phyloP scores from a whole-genome alignment of 805 yeast species.

The Kazachstania kunashirensis region DNA sequence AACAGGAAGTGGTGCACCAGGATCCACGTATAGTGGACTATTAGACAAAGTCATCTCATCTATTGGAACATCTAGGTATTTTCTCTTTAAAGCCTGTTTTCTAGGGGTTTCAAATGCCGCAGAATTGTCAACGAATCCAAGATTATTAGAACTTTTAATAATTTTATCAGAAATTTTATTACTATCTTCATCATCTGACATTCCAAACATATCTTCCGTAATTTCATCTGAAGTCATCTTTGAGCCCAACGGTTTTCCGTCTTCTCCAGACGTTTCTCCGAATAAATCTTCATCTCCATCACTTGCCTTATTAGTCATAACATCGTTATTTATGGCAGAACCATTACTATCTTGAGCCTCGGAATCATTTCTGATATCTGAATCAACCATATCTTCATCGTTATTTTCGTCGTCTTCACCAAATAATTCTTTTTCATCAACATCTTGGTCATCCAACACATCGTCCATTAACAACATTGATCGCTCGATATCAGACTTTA shows the following conservation, averaged over 20 bases:
- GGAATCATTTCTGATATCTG: background rate
- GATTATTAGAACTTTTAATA: background rate
- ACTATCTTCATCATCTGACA: constrained; percentile 25
- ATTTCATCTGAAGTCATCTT: constrained; percentile 20
- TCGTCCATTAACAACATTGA: constrained; percentile 3
- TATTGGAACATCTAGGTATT: constrained; percentile 43
- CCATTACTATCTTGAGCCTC: constrained; percentile 27
- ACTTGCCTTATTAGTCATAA: constrained; percentile 20
- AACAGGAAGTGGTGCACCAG: constrained; percentile 74
- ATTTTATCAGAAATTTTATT: constrained; percentile 6
- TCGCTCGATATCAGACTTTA: constrained; percentile 8
- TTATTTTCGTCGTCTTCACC: constrained; percentile 29
- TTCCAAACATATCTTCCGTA: constrained; percentile 25
- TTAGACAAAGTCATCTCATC: constrained; percentile 47
- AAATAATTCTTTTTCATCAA: constrained; percentile 23
- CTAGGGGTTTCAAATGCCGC: constrained; percentile 2
- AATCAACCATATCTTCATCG: constrained; percentile 22
- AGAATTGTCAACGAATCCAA: background rate
- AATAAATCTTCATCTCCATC: constrained; percentile 30
- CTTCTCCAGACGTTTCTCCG: constrained; percentile 23
- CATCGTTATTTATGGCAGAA: no score
- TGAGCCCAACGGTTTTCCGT: constrained; percentile 6
- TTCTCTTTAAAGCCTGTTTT: constrained; percentile 17
- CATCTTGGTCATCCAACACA: background rate
- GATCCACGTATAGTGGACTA: constrained; percentile 58